Evolutionary conservation across 805 yeast species (phyloP).

Genomic region (Pichia eremophila): DNA sequence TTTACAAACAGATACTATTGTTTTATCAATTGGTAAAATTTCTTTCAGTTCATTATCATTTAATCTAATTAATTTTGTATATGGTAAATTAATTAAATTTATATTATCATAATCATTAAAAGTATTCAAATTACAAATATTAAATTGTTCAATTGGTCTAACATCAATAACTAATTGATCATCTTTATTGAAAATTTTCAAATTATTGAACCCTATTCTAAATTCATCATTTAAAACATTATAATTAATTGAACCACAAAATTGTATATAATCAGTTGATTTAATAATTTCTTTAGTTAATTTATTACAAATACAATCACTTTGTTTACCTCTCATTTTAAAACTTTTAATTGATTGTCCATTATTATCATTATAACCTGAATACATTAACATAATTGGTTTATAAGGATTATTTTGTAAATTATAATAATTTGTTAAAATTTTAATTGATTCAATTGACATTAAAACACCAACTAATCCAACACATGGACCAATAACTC

Average conservation of each 20-base stretch:
- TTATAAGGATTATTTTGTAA: conserved; percentile 40
- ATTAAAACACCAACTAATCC: conserved; percentile 84
- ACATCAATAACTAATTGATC: conserved; percentile 52
- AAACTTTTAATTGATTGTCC: conserved; percentile 57
- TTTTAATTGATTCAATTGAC: conserved; percentile 80
- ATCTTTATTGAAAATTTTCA: conserved; percentile 11
- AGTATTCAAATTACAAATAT: conserved; percentile 49
- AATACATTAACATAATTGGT: conserved; percentile 63
- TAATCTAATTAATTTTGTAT: conserved; percentile 35
- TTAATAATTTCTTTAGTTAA: conserved; percentile 40
- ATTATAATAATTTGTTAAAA: conserved; percentile 49
- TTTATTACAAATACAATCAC: conserved; percentile 63
- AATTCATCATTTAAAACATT: conserved; percentile 35
- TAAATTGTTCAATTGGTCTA: conserved; percentile 69
- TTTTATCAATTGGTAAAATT: conserved; percentile 3
- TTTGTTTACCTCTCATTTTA: conserved; percentile 65
- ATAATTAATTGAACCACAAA: conserved; percentile 59
- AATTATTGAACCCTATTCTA: conserved; percentile 38
- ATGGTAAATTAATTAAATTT: conserved; percentile 44
- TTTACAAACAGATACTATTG: conserved; percentile 63
- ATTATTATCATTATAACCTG: conserved; percentile 44
- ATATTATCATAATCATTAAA: conserved; percentile 22
- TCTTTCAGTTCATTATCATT: conserved; percentile 11
- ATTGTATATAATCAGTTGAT: conserved; percentile 52
- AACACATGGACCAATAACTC: conserved; percentile 93